Percentiles rank a stretch among this genome's conserved stretches.
Evolutionary conservation across 2,329 filamentous ascomycete species (phyloP).

Genomic region (Xylariomycetidae sp.): DNA sequence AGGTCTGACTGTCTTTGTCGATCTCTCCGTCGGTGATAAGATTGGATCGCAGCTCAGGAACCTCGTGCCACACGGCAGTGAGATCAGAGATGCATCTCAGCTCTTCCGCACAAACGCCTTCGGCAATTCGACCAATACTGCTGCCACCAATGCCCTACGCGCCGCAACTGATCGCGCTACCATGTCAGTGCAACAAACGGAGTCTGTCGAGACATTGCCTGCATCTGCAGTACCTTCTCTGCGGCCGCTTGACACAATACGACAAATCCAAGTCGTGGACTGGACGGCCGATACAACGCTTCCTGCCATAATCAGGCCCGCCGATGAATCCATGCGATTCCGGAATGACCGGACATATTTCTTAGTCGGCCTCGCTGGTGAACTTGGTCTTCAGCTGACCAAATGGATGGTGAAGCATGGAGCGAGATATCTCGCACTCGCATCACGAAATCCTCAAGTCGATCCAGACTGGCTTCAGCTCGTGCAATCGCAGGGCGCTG

Average conservation of each 20-base stretch:
- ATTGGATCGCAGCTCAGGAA: neutral
- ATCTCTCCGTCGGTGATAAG: neutral
- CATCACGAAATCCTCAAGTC: constrained; percentile 8
- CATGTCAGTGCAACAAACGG: neutral
- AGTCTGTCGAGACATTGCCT: neutral
- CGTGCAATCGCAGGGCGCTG: constrained; percentile 4
- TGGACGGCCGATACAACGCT: constrained; percentile 4
- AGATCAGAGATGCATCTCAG: neutral
- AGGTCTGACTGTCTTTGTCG: neutral
- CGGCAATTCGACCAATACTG: neutral
- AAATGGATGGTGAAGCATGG: constrained; percentile 12
- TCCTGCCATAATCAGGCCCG: constrained; percentile 1
- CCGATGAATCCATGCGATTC: constrained; percentile 3
- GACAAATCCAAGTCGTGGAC: constrained; percentile 2
- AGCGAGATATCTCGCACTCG: constrained; percentile 8
- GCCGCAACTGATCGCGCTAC: neutral
- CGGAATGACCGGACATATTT: constrained; percentile 8
- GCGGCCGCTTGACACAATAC: no score
- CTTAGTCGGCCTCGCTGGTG: constrained; percentile 9
- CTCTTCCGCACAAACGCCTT: neutral
- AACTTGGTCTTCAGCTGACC: constrained; percentile 8
- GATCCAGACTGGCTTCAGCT: constrained; percentile 4
- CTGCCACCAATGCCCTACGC: neutral
- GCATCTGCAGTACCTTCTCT: constrained; percentile 1
- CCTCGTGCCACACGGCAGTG: neutral